A percentile compares a stretch with the other conserved stretches of the same genome.
Evolutionary conservation across 176 grass and related monocot genomes (phyloP).

Genomic region (Oryza officinalis): DNA sequence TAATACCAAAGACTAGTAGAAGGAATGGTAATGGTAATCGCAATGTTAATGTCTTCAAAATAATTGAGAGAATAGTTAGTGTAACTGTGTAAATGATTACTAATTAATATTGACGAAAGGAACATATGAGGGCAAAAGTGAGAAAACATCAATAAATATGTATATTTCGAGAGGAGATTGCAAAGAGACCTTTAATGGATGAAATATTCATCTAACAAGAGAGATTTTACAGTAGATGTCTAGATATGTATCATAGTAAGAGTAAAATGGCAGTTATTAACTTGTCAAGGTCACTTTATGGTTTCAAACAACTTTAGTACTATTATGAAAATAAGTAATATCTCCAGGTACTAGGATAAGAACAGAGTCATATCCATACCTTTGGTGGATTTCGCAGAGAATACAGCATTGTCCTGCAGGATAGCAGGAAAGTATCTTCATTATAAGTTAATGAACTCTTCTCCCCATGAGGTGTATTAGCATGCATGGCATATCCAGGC

Average conservation of each 20-base stretch:
- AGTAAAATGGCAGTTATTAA: not conserved
- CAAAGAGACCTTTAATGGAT: not conserved
- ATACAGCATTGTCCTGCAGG: slow-evolving; percentile 88
- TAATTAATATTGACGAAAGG: not conserved
- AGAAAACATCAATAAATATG: not conserved
- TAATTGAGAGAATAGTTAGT: not conserved
- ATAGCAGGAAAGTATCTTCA: slow-evolving; percentile 78
- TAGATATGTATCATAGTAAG: not conserved
- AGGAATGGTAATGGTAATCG: not conserved
- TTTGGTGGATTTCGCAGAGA: slow-evolving; percentile 73
- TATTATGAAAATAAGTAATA: not conserved
- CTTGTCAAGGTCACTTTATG: not conserved
- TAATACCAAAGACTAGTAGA: not conserved
- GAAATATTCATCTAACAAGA: not conserved
- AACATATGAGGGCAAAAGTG: not conserved
- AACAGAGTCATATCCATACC: slow-evolving; percentile 42
- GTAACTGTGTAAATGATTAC: not conserved
- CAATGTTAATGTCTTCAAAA: not conserved
- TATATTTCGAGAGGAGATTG: not conserved
- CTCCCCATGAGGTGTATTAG: slow-evolving; percentile 65
- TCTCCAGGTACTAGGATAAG: slow-evolving; percentile 2
- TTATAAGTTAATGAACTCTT: slow-evolving; percentile 73
- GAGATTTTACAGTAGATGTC: not conserved
- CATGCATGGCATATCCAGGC: slow-evolving; percentile 54
- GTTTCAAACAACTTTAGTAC: not conserved